Base-by-base conservation (phyloP, 2,329 filamentous ascomycete genomes). In the Ceratocystis cubensis region DNA sequence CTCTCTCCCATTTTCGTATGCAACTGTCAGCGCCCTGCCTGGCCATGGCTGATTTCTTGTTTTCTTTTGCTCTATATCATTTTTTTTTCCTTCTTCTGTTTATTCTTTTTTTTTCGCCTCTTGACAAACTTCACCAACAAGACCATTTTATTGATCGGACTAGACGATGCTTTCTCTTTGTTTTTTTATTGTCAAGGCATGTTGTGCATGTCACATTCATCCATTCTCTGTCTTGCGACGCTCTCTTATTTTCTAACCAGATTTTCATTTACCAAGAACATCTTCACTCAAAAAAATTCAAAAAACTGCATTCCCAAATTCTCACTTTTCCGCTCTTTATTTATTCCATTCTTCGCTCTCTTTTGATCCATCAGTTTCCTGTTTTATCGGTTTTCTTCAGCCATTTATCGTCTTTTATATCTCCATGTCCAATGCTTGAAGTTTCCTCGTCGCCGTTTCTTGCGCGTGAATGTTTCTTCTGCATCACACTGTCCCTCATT, bases 31-130 rank as follows among this genome's bases (percentile, higher is more conserved):
- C 17, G 56, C 56, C 56, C 28, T 28, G 28, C 56, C 6, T 59
- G 33, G 25, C 56, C 33, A 59, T 59, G 56, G 25, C 25, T 7
- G 15, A 22, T 45, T 56, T 17, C 7, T 59, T 50, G 45, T 37
- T 2, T 50, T 61, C 28, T 61, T 33, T 66, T 53, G 65, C 61
- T 59, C 50, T 67, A 65, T 65, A 25, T 68, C 50, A 22, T 62
- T 37, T 63, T 46, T 46, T 46, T 57, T 50, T 61, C 20, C 44
- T 41, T 64, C 44, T 41, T 30, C 50, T 68, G 10, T 56, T 48
- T 64, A 25, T 63, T 63, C 48, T 64, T 56, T 10, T 66, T 10
- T 33, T 33, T 67, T 5, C 61, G 56, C 20, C 65, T 17, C 37
- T 15, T 15, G 37, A 41, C 37, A 41, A 65, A 63, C 25, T 65